A percentile compares a stretch with the other conserved stretches of the same genome.
These are phyloP conservation scores for Backusella circina DNA, from an alignment of 192 early-diverging fungal genomes.

Conservation along the genomic window DNA sequence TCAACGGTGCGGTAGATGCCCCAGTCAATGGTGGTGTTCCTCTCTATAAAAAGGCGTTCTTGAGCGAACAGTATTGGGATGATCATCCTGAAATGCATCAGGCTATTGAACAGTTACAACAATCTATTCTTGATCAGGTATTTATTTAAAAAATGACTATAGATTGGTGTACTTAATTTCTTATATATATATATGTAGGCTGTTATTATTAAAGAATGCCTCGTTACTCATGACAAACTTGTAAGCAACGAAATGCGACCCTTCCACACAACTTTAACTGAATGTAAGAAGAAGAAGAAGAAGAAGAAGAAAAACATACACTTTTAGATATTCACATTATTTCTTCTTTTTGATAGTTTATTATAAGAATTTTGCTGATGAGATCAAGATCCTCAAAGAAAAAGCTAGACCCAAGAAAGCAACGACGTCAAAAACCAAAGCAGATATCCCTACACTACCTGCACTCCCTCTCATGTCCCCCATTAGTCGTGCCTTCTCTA, in stretches of 20 bases:
- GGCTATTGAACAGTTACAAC: conserved; percentile 44
- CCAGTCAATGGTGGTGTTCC: conserved; percentile 81
- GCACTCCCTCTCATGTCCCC: conserved; percentile 15
- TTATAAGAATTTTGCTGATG: conserved; percentile 63
- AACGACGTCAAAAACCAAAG: not conserved
- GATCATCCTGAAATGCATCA: conserved; percentile 40
- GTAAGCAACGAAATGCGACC: conserved; percentile 68
- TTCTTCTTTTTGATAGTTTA: conserved; percentile 41
- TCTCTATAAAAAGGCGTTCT: conserved; percentile 71
- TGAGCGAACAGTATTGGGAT: conserved; percentile 38
- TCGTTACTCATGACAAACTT: conserved; percentile 57
- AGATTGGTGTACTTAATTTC: not conserved
- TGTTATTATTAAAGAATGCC: conserved; percentile 54
- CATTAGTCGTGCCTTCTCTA: conserved; percentile 34
- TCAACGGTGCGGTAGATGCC: conserved; percentile 82
- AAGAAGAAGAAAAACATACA: not conserved
- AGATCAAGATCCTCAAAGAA: conserved; percentile 41
- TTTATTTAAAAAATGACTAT: not conserved
- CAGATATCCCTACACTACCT: not conserved
- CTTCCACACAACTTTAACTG: conserved; percentile 57
- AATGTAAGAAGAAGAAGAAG: conserved; percentile 39
- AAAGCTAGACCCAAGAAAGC: conserved; percentile 6
- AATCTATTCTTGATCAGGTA: conserved; percentile 69
- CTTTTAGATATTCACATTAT: not conserved
- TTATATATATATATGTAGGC: conserved; percentile 40